These are phyloP conservation scores for Hypholoma sublateritium DNA, from an alignment of 768 basidiomycete species.

Conservation along the genomic window DNA sequence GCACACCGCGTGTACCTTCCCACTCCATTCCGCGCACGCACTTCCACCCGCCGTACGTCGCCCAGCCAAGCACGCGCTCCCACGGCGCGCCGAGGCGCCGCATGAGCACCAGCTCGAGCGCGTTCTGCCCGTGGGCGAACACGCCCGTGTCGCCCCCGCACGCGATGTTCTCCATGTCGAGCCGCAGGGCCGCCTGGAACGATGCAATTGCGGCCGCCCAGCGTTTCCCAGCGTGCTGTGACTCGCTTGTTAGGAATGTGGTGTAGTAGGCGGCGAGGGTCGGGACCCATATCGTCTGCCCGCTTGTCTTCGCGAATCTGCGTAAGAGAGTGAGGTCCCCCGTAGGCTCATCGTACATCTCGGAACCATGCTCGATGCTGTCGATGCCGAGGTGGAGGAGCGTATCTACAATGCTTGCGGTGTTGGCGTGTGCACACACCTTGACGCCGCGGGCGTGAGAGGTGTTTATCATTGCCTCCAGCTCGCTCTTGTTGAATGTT, in stretches of 20 bases:
- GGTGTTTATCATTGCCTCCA: conserved; percentile 48
- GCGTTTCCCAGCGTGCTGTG: conserved; percentile 10
- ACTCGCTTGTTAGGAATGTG: conserved; percentile 13
- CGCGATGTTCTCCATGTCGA: conserved; percentile 44
- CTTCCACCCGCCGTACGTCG: conserved; percentile 59
- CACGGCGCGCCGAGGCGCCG: conserved; percentile 51
- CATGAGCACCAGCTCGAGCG: conserved; percentile 63
- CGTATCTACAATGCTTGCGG: conserved; percentile 28
- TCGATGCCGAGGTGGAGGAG: conserved; percentile 44
- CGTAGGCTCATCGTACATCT: conserved; percentile 23
- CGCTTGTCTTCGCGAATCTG: conserved; percentile 23
- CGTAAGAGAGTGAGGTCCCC: conserved; percentile 22
- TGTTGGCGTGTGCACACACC: conserved; percentile 55
- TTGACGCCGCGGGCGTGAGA: conserved; percentile 54
- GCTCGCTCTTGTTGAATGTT: conserved; percentile 46
- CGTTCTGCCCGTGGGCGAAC: conserved; percentile 61
- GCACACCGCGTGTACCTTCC: conserved; percentile 29
- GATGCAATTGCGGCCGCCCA: conserved; percentile 40
- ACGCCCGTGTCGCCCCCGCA: conserved; percentile 68
- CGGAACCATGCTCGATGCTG: conserved; percentile 57
- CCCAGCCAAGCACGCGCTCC: conserved; percentile 55
- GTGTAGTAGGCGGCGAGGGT: conserved; percentile 55
- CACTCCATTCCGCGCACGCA: conserved; percentile 48
- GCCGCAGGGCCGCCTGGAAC: conserved; percentile 44
- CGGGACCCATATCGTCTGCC: conserved; percentile 50